phyloP scores from a whole-genome alignment of 345 rosid genomes.

The Populus deltoides region DNA sequence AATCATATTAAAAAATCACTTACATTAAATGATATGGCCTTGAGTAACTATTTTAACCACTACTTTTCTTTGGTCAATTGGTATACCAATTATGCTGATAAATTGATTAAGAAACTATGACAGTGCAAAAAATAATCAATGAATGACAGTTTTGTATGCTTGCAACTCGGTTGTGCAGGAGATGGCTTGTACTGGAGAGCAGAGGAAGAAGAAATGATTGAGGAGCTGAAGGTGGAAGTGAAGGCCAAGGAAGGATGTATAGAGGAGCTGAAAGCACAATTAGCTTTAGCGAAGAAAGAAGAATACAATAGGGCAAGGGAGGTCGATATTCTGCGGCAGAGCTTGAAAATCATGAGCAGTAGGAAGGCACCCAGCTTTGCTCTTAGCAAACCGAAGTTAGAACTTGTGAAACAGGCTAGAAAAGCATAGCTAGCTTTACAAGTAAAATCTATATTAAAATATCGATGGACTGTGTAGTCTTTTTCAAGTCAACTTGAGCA shows the following conservation, averaged over 20 bases:
- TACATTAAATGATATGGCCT: too few relatives aligned
- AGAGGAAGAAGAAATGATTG: constrained; percentile 41
- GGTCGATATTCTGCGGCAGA: constrained; percentile 70
- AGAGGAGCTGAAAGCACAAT: constrained; percentile 37
- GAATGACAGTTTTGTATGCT: neutral
- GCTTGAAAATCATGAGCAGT: constrained; percentile 52
- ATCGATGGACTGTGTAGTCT: neutral
- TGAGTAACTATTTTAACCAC: neutral
- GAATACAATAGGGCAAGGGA: constrained; percentile 49
- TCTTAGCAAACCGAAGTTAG: constrained; percentile 8
- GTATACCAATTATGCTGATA: neutral
- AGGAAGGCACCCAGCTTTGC: constrained; percentile 13
- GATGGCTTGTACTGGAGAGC: constrained; percentile 43
- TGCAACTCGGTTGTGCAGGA: constrained; percentile 18
- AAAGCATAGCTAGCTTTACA: neutral
- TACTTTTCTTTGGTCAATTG: neutral
- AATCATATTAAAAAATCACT: too few relatives aligned
- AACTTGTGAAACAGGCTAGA: constrained; percentile 6
- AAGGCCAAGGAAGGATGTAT: constrained; percentile 47
- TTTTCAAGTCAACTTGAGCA: neutral
- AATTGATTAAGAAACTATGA: neutral
- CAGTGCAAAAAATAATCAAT: neutral
- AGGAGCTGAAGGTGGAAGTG: constrained; percentile 60
- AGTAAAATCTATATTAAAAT: neutral
- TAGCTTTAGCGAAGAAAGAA: constrained; percentile 47